Conservation (phyloP, 2,329 filamentous ascomycete species). For the Ophiostoma angusticollis region DNA sequence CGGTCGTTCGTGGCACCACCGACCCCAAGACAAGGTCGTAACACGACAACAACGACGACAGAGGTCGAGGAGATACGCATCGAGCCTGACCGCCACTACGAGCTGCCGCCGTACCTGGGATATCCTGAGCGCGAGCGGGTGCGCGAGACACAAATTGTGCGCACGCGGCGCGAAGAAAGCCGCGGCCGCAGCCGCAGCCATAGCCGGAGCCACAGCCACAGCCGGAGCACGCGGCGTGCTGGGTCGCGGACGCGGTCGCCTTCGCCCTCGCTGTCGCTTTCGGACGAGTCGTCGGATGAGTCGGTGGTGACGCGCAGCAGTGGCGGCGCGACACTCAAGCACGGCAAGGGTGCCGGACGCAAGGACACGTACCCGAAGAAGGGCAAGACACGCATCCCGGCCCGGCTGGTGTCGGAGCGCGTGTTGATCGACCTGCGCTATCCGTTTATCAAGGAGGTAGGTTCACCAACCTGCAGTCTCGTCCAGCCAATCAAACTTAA, state of each 20-base stretch:
- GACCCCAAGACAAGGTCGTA: neutral
- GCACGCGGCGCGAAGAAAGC: conserved; percentile 31
- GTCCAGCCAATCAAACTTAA: neutral
- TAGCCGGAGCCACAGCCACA: conserved; percentile 25
- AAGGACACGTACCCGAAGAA: conserved; percentile 60
- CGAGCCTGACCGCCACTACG: conserved; percentile 16
- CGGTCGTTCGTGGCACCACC: neutral
- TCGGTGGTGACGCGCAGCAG: conserved; percentile 32
- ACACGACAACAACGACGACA: neutral
- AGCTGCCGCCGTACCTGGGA: neutral
- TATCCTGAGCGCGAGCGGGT: conserved; percentile 28
- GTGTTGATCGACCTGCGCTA: conserved; percentile 78
- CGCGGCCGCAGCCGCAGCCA: conserved; percentile 27
- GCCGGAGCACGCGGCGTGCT: neutral
- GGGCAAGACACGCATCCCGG: conserved; percentile 82
- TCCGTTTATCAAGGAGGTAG: conserved; percentile 74
- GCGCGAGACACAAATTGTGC: conserved; percentile 48
- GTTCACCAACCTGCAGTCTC: conserved; percentile 16
- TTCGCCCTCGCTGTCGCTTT: neutral
- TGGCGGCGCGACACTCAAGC: conserved; percentile 32
- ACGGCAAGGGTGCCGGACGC: too few species aligned
- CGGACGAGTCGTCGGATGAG: conserved; percentile 17
- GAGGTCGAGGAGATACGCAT: conserved; percentile 34
- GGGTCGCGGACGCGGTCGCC: neutral
- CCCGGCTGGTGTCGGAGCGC: conserved; percentile 63